These are phyloP conservation scores for Pleurotus sapidus DNA, from an alignment of 768 basidiomycete genomes.

Conservation along the genomic window DNA sequence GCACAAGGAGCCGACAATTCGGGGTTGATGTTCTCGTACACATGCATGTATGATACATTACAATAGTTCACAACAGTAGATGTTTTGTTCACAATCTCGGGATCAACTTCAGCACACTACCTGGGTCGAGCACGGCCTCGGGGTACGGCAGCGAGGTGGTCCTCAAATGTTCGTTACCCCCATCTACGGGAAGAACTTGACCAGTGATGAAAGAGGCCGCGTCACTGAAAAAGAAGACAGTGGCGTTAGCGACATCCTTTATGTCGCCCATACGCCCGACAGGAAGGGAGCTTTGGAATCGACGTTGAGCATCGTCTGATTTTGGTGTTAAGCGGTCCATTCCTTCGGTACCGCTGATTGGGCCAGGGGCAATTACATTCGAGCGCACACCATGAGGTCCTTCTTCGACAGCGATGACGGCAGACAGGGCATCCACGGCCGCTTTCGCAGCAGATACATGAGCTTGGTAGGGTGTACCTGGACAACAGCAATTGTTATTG, in stretches of 20 bases:
- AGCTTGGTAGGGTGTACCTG: conserved; percentile 81
- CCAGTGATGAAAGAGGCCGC: conserved; percentile 78
- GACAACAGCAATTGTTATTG: conserved; percentile 34
- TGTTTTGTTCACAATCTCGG: conserved; percentile 33
- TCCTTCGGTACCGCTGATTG: conserved; percentile 79
- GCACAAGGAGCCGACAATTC: too few relatives aligned
- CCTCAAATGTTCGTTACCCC: conserved; percentile 56
- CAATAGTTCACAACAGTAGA: too few relatives aligned
- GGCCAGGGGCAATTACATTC: conserved; percentile 83
- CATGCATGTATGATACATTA: too few relatives aligned
- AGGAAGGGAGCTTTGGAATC: conserved; percentile 23
- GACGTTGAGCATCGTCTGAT: conserved; percentile 16
- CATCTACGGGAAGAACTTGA: conserved; percentile 71
- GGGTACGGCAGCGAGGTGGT: conserved; percentile 56
- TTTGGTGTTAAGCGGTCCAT: conserved; percentile 51
- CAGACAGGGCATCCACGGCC: conserved; percentile 84
- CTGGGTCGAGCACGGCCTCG: conserved; percentile 57
- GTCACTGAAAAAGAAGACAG: conserved; percentile 80
- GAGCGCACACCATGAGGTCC: conserved; percentile 93
- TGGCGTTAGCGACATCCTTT: conserved; percentile 65
- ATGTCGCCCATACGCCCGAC: conserved; percentile 56
- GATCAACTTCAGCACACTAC: conserved; percentile 48
- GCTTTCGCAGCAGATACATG: conserved; percentile 97
- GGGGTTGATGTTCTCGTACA: too few relatives aligned
- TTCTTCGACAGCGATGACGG: conserved; percentile 88